Base-by-base conservation (phyloP, 371 early-diverging fungal genomes). In the Syncephalastrum sp. region DNA sequence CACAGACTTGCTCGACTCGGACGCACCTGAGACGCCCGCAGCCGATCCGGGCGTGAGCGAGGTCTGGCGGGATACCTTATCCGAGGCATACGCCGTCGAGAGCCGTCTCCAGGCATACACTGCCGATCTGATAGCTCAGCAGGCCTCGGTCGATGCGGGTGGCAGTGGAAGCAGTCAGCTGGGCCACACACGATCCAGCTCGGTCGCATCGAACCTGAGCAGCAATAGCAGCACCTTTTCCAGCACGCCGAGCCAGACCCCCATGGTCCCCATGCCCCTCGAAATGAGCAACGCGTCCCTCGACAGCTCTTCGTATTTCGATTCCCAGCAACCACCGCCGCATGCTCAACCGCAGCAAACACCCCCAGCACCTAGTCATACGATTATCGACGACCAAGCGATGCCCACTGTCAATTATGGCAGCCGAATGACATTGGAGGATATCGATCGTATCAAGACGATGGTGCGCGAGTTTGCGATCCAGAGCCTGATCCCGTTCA, bases 401-500 rank as follows among this genome's bases (percentile, higher is more conserved):
- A 21, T 60, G 19, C 50, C 48, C 8, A 46, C 59, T 12, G 49
- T 74, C 13, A 73, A 78, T 19, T 86, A 82, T 59, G 87, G 87
- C 5, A 64, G 77, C 43, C 82, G 81, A 42, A 53, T 89, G 49
- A 79, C 80, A 17, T 55, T 65, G 1, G 78, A 77, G 0, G 86
- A 91, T 63, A 66, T 90, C 10, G 57, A 59, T 12, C 75, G 72
- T 0, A 63, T 86, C n/a, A 74, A 79, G 19, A 56, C 61, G 1
- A 83, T 88, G 67, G 66, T 86, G 1, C 63, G 77, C 47, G 86
- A 87, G 50, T 77, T 95, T 70, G 73, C 89, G 27, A 74, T 82
- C 2, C 89, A 91, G 49, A 85, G 88, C 55, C 64, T 96, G 47
- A 64, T 97, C 3, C 95, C 95, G 2, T 89, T 86, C 59, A 93